Percentiles rank a stretch among this genome's conserved stretches.
Conservation (phyloP, 805 yeast species). For the Teunomyces barrocoloradensis region DNA sequence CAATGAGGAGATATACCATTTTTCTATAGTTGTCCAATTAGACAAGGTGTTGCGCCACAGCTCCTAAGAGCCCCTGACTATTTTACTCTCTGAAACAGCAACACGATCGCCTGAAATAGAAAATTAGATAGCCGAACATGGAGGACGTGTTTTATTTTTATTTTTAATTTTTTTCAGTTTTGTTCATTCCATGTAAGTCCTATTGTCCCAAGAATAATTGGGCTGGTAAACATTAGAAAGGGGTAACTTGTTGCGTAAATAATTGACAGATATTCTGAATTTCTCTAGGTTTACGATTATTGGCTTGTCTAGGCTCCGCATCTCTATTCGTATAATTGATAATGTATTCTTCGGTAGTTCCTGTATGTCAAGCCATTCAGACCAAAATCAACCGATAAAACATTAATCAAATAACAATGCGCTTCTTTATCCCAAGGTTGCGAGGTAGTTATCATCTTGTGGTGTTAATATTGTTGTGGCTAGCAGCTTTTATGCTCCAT, state of each 20-base stretch:
- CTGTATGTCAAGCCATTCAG: neutral
- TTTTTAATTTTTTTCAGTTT: neutral
- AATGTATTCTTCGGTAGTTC: neutral
- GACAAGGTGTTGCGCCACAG: neutral
- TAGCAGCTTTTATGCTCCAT: conserved; percentile 27
- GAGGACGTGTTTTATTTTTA: neutral
- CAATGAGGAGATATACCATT: too few relatives aligned
- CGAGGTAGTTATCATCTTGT: conserved; percentile 28
- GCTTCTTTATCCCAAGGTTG: conserved; percentile 18
- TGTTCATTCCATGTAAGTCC: neutral
- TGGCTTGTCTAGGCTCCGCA: too few relatives aligned
- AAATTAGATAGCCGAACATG: neutral
- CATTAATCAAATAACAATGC: neutral
- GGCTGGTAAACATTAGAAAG: too few relatives aligned
- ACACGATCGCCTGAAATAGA: neutral
- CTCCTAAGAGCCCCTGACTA: neutral
- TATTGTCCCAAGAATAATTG: neutral
- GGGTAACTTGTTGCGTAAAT: too few relatives aligned
- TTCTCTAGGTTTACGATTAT: too few relatives aligned
- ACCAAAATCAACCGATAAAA: neutral
- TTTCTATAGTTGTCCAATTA: neutral
- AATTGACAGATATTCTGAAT: too few relatives aligned
- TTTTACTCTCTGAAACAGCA: neutral
- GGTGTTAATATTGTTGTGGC: conserved; percentile 25
- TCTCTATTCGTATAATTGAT: too few relatives aligned